Base-by-base conservation (phyloP, 257 asterid species). In the Nicotiana obtusifolia region DNA sequence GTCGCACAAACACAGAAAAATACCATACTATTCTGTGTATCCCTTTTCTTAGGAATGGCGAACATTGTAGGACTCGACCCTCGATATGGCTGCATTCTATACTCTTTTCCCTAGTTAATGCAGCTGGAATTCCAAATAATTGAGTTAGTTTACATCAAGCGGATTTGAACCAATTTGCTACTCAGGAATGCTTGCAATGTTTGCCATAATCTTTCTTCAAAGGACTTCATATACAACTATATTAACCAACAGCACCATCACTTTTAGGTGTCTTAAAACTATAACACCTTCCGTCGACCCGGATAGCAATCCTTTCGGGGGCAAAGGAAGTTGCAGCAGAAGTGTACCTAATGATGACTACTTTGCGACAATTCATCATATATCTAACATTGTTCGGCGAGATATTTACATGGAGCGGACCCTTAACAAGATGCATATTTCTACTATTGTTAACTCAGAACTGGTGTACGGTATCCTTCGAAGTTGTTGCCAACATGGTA, bases 331-430 rank as follows among this genome's bases (percentile, higher is more conserved):
- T 30, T 78, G 57, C 77, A 76, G 78, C 64, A 86, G 92, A 84
- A 88, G 88, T 64, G 78, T 89, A 57, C 89, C 90, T 16, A 91
- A 91, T 33, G 99, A 95, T 80, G 97, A 93, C 84, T 94, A 94
- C 88, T 95, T 91, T 64, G 97, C 97, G n/a, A 89, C 98, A 2
- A 81, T 95, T 80, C 97, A 94, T 89, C 97, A 95, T 86, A 88
- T 95, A 80, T 95, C 99, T 41, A 92, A 95, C 93, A 93, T 95
- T 20, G 97, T 95, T 33, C 95, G 99, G 2, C 90, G 92, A 20
- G 99, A 95, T 85, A 89, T 94, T 77, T 94, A 91, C 89, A 47
- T 95, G 91, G 99, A 95, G 87, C 90, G 97, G 81, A 95, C 99
- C 4, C 97, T 95, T 87, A 94, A 91, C 85, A 93, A 93, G 88